Percentiles rank a stretch among this genome's conserved stretches.
Conservation (phyloP, 225 moss, liverwort and hornwort genomes). For the Ulota crispa region DNA sequence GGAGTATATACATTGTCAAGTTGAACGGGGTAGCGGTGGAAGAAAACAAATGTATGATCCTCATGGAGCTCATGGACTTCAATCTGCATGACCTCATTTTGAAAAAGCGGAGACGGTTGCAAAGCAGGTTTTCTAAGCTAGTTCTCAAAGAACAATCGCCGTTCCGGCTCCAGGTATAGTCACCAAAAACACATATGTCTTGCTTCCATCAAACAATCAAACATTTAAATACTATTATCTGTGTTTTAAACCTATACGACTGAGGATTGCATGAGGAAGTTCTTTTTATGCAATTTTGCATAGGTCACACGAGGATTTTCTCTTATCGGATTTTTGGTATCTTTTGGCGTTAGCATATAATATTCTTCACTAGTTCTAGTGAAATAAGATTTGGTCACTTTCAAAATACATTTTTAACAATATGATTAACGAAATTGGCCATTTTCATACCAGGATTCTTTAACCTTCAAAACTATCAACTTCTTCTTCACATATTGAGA, state of each 20-base stretch:
- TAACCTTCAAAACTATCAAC: too few relatives aligned
- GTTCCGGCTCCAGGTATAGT: background rate
- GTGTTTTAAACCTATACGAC: too few relatives aligned
- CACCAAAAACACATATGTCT: background rate
- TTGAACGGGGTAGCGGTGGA: constrained; percentile 5
- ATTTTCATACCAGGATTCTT: background rate
- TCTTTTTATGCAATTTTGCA: too few relatives aligned
- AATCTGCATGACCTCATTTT: constrained; percentile 17
- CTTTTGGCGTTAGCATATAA: too few relatives aligned
- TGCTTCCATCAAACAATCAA: background rate
- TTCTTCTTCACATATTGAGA: too few relatives aligned
- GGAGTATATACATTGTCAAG: constrained; percentile 21
- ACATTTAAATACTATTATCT: too few relatives aligned
- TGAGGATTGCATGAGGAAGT: too few relatives aligned
- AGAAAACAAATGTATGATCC: constrained; percentile 9
- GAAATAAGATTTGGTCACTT: too few relatives aligned
- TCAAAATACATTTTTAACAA: too few relatives aligned
- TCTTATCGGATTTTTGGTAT: too few relatives aligned
- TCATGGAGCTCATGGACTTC: constrained; percentile 35
- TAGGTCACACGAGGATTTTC: too few relatives aligned
- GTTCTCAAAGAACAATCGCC: background rate
- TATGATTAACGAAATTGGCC: background rate
- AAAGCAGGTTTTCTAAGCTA: background rate
- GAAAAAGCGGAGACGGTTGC: background rate
- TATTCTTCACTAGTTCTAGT: too few relatives aligned